Evolutionary conservation across 345 rosid species (phyloP).

Genomic region (Gossypium sturtianum): DNA sequence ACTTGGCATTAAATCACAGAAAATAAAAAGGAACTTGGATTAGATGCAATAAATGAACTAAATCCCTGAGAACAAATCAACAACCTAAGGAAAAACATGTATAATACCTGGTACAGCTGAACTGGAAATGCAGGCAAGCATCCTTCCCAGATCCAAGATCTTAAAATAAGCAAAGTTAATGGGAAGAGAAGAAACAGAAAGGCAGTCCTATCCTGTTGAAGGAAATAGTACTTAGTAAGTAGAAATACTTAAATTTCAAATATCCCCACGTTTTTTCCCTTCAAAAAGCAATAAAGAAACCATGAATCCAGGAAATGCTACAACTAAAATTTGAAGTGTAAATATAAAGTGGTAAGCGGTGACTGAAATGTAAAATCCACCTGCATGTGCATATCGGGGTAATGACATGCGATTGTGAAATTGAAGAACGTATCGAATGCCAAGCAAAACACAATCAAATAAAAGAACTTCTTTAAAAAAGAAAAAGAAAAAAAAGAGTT

Average conservation of each 20-base stretch:
- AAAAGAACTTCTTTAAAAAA: not conserved
- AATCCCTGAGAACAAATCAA: not conserved
- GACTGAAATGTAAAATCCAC: not conserved
- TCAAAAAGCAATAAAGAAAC: not conserved
- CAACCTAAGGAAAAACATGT: not conserved
- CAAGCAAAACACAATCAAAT: not conserved
- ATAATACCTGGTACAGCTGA: slow-evolving; percentile 76
- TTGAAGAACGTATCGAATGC: not conserved
- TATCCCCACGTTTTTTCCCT: not conserved
- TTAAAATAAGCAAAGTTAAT: slow-evolving; percentile 52
- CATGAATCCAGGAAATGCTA: not conserved
- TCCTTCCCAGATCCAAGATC: slow-evolving; percentile 83
- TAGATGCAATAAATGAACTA: not conserved
- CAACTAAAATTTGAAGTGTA: not conserved
- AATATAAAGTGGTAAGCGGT: not conserved
- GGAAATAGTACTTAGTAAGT: not conserved
- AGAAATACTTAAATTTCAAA: not conserved
- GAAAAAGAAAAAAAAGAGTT: not conserved
- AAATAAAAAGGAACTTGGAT: not conserved
- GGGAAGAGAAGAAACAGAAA: slow-evolving; percentile 91
- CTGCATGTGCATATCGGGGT: not conserved
- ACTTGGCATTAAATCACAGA: not conserved
- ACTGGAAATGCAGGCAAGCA: slow-evolving; percentile 96
- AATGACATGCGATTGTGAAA: not conserved
- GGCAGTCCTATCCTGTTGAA: slow-evolving; percentile 91